phyloP scores from a whole-genome alignment of 2,329 filamentous ascomycete genomes.

The Zalaria obscura region DNA sequence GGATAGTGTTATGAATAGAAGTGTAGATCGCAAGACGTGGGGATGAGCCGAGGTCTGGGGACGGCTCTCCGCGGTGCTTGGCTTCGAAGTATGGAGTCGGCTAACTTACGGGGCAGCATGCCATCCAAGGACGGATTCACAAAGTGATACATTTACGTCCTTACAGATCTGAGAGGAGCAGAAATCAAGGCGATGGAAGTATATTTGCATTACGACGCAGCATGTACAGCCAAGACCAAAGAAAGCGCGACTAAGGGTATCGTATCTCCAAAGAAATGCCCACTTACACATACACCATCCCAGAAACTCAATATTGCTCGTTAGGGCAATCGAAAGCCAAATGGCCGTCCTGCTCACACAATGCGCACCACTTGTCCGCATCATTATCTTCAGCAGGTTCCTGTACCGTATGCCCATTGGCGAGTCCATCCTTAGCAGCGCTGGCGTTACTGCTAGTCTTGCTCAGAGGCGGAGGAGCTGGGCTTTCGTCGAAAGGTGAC shows the following conservation, averaged over 20 bases:
- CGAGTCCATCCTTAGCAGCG: slow-evolving; percentile 1
- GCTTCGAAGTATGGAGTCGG: too few relatives aligned
- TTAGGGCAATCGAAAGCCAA: slow-evolving; percentile 47
- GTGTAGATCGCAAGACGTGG: too few relatives aligned
- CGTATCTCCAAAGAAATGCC: neutral
- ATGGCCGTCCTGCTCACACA: slow-evolving; percentile 92
- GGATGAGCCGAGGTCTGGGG: too few relatives aligned
- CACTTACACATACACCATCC: neutral
- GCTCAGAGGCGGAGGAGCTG: neutral
- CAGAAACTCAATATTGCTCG: slow-evolving; percentile 20
- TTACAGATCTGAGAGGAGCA: neutral
- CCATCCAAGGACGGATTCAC: too few relatives aligned
- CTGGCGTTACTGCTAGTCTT: slow-evolving; percentile 1
- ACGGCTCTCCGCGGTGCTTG: too few relatives aligned
- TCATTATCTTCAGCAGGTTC: slow-evolving; percentile 33
- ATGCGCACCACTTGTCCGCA: slow-evolving; percentile 84
- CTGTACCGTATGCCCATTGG: slow-evolving; percentile 16
- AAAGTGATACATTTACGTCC: too few relatives aligned
- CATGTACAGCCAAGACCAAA: neutral
- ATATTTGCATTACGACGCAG: neutral
- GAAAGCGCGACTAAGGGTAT: neutral
- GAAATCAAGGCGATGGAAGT: neutral
- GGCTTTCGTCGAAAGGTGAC: neutral
- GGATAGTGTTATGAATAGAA: too few relatives aligned
- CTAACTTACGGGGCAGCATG: too few relatives aligned